phyloP scores from a whole-genome alignment of 306 rosid species.

The Trichosanthes truncata region DNA sequence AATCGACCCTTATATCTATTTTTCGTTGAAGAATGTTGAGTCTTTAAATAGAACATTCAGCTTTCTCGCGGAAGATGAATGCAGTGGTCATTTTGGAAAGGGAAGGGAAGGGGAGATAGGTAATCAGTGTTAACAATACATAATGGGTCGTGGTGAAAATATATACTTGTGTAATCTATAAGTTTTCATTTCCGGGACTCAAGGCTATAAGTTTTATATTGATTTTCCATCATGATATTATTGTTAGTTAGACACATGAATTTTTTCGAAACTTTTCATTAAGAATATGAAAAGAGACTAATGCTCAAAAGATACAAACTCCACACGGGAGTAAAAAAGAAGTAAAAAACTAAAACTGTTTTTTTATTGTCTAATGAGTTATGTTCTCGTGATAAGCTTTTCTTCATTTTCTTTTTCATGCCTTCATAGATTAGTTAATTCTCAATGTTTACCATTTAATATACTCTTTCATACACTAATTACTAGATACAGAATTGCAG shows the following conservation, averaged over 20 bases:
- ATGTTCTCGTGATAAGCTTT: background rate
- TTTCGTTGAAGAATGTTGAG: background rate
- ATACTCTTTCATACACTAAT: constrained; percentile 11
- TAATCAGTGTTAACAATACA: background rate
- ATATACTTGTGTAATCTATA: background rate
- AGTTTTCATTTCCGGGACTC: background rate
- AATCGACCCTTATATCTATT: background rate
- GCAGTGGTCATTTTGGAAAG: background rate
- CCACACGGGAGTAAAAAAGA: too few relatives aligned
- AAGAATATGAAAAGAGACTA: too few relatives aligned
- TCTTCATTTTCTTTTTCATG: background rate
- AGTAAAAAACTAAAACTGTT: too few relatives aligned
- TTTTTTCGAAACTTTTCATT: background rate
- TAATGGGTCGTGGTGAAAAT: background rate
- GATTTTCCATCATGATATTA: background rate
- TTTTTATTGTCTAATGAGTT: background rate
- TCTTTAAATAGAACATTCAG: background rate
- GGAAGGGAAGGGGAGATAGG: background rate
- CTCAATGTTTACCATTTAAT: background rate
- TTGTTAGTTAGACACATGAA: background rate
- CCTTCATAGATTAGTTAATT: background rate
- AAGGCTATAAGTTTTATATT: background rate
- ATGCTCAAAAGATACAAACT: too few relatives aligned
- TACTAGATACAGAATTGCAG: constrained; percentile 54
- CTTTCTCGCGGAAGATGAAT: background rate